These are phyloP conservation scores for Colletotrichum paranaense DNA, from an alignment of 2,329 filamentous ascomycete genomes.

Conservation along the genomic window DNA sequence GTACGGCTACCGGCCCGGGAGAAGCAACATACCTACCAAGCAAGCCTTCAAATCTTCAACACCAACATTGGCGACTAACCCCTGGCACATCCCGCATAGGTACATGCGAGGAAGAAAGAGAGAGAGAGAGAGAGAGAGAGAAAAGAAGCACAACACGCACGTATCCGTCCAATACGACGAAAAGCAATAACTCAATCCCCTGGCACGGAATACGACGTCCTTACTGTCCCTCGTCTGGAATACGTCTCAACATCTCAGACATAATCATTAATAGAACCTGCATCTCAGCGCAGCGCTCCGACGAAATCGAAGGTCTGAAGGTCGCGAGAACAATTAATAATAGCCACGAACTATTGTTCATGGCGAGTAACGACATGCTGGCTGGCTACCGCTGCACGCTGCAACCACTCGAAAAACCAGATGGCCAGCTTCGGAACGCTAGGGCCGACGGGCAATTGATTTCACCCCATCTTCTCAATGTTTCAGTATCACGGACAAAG, in stretches of 20 bases:
- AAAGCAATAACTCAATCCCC: background rate
- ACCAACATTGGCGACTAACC: background rate
- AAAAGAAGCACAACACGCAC: conserved; percentile 7
- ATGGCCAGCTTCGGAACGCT: conserved; percentile 19
- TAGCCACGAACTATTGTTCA: background rate
- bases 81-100: conserved; percentile 4
- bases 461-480: conserved; percentile 33
- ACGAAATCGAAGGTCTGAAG: conserved; percentile 4
- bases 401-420: conserved; percentile 23
- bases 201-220: conserved; percentile 3
- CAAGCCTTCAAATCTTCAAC: background rate
- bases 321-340: conserved; percentile 7
- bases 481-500: conserved; percentile 34
- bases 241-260: conserved; percentile 17
- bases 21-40: background rate
- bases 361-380: conserved; percentile 8
- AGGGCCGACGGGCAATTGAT: conserved; percentile 20
- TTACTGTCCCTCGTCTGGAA: background rate
- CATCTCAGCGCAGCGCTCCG: conserved; percentile 2
- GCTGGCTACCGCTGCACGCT: conserved; percentile 9
- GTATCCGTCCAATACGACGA: conserved; percentile 13
- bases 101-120: background rate
- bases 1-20: conserved; percentile 17
- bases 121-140: no score
- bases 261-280: conserved; percentile 11